A percentile compares a stretch with the other conserved stretches of the same genome.
Conservation (phyloP, 2,329 filamentous ascomycete genomes). For the Sodiomyces alkalinus region DNA sequence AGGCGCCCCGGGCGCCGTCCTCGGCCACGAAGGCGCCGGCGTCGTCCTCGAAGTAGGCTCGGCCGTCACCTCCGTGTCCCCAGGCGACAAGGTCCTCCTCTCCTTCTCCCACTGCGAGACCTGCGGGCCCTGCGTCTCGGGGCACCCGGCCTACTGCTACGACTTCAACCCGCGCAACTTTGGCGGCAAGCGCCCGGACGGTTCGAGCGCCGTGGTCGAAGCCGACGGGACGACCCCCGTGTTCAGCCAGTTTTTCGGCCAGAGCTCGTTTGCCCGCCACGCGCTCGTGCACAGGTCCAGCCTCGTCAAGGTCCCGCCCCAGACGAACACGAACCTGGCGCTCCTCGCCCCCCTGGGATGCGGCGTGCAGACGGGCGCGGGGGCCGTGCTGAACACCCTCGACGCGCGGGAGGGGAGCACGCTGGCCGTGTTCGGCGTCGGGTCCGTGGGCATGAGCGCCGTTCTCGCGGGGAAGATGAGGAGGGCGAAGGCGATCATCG, state of each 20-base stretch:
- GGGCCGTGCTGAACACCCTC: conserved; percentile 18
- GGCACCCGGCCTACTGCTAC: conserved; percentile 30
- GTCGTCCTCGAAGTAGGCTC: conserved; percentile 28
- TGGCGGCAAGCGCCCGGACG: conserved; percentile 10
- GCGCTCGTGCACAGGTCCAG: conserved; percentile 14
- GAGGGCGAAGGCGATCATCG: conserved; percentile 12
- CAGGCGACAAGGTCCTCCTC: conserved; percentile 40
- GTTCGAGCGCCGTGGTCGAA: not conserved
- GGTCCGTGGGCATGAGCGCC: conserved; percentile 18
- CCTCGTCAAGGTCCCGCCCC: conserved; percentile 15
- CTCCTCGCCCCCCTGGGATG: conserved; percentile 19
- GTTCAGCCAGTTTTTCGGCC: conserved; percentile 19
- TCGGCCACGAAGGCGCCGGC: conserved; percentile 37
- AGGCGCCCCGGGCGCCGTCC: conserved; percentile 15
- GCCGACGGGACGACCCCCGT: conserved; percentile 5
- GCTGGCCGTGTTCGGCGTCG: conserved; percentile 18
- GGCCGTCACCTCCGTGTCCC: conserved; percentile 27
- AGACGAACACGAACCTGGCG: conserved; percentile 11
- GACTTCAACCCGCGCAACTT: conserved; percentile 35
- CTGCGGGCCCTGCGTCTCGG: conserved; percentile 31
- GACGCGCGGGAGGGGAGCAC: conserved; percentile 11
- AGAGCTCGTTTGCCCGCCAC: conserved; percentile 16
- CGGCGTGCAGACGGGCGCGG: conserved; percentile 20
- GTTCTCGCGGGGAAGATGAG: conserved; percentile 16
- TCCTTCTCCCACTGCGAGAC: conserved; percentile 19